Evolutionary conservation across 1,284 basidiomycete species (phyloP).

Genomic region (Wolfiporia cocos): DNA sequence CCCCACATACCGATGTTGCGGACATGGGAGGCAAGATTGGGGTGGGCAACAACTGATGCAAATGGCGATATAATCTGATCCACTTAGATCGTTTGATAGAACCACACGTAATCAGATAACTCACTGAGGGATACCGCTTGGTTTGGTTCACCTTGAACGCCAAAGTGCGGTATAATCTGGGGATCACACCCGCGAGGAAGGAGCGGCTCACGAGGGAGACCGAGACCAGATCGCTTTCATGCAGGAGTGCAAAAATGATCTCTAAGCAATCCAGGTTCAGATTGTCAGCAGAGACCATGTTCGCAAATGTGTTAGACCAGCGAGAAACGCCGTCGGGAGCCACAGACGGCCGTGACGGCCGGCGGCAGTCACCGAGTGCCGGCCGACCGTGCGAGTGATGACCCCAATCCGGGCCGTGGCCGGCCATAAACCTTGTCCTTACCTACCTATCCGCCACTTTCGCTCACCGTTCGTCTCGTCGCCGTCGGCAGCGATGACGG

Average conservation of each 20-base stretch:
- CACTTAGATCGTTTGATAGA: neutral
- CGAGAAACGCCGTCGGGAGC: neutral
- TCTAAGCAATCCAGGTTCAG: conserved; percentile 67
- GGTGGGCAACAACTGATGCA: conserved; percentile 43
- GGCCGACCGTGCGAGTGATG: too few relatives aligned
- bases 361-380: too few relatives aligned
- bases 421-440: neutral
- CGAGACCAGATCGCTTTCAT: conserved; percentile 48
- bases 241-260: conserved; percentile 48
- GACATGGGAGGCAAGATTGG: conserved; percentile 49
- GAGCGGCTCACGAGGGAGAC: conserved; percentile 56
- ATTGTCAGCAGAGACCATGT: conserved; percentile 60
- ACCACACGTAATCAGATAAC: neutral
- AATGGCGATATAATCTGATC: conserved; percentile 51
- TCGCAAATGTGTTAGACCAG: neutral
- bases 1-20: conserved; percentile 49
- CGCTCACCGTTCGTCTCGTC: conserved; percentile 6
- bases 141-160: conserved; percentile 47
- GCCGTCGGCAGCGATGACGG: conserved; percentile 37
- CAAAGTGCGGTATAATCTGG: conserved; percentile 52
- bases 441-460: conserved; percentile 1
- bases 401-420: too few relatives aligned
- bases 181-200: conserved; percentile 55
- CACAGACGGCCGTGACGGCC: conserved; percentile 1
- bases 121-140: conserved; percentile 46